These are phyloP conservation scores for Rhynchosporium graminicola DNA, from an alignment of 2,329 filamentous ascomycete species.

Conservation along the genomic window DNA sequence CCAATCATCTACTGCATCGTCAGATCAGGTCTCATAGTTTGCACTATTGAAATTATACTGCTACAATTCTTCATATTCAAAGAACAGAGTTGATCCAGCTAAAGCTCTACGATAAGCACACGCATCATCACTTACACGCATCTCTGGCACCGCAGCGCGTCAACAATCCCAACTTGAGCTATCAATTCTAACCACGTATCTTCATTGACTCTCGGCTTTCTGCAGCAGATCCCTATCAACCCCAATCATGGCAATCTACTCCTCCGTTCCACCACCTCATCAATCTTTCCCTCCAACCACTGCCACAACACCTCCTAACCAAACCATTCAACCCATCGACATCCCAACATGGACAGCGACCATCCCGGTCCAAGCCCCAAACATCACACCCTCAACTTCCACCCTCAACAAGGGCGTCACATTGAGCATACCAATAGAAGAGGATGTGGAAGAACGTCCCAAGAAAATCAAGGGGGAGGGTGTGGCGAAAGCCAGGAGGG, in stretches of 20 bases:
- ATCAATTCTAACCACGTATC: background rate
- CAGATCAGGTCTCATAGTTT: background rate
- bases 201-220: background rate
- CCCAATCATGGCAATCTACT: conserved; percentile 53
- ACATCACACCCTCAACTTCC: conserved; percentile 54
- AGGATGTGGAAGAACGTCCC: conserved; percentile 9
- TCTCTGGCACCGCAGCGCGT: no score
- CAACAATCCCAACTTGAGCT: no score
- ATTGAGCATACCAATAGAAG: conserved; percentile 75
- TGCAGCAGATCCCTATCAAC: background rate
- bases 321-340: conserved; percentile 46
- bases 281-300: conserved; percentile 27
- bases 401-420: conserved; percentile 62
- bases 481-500: conserved; percentile 49
- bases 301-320: background rate
- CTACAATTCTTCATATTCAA: no score
- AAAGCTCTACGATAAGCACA: no score
- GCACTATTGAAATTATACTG: background rate
- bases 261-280: conserved; percentile 53
- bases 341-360: conserved; percentile 69
- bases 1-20: background rate
- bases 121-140: no score
- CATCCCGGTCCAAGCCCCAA: conserved; percentile 56
- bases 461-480: conserved; percentile 30
- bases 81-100: no score